Percentiles rank a stretch among this genome's conserved stretches.
These are phyloP conservation scores for Curvularia verruculosa DNA, from an alignment of 2,329 filamentous ascomycete species.

Conservation along the genomic window DNA sequence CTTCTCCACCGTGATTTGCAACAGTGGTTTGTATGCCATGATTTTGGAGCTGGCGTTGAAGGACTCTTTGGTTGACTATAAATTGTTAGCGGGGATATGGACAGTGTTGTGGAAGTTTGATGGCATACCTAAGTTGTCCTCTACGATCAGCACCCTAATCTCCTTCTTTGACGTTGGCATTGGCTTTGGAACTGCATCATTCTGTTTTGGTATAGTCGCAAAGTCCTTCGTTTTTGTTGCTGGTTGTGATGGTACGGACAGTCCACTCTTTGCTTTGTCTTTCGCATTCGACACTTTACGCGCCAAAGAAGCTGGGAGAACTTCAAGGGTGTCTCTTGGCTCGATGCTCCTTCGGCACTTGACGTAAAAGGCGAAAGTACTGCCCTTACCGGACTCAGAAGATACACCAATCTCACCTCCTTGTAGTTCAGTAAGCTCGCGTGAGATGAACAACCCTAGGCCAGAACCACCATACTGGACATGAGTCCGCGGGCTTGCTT, in stretches of 20 bases:
- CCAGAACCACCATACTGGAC: conserved; percentile 81
- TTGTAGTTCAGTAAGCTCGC: conserved; percentile 79
- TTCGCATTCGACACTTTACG: conserved; percentile 42
- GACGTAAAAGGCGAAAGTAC: conserved; percentile 79
- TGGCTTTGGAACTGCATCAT: conserved; percentile 7
- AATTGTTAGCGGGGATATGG: conserved; percentile 2
- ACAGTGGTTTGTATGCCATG: conserved; percentile 55
- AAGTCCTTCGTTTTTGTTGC: conserved; percentile 46
- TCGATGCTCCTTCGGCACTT: conserved; percentile 65
- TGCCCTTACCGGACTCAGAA: conserved; percentile 70
- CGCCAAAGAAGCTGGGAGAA: conserved; percentile 29
- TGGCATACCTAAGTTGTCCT: conserved; percentile 46
- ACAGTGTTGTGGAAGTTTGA: background rate
- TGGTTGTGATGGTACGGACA: conserved; percentile 6
- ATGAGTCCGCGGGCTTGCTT: conserved; percentile 76
- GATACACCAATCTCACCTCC: conserved; percentile 79
- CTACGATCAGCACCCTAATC: conserved; percentile 52
- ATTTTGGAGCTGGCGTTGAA: conserved; percentile 58
- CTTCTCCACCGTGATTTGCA: conserved; percentile 59
- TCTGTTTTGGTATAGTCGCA: conserved; percentile 28
- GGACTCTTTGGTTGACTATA: conserved; percentile 57
- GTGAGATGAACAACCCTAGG: conserved; percentile 78
- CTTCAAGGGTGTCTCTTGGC: conserved; percentile 42
- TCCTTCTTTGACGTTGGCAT: conserved; percentile 22
- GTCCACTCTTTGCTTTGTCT: conserved; percentile 24